Conservation (phyloP, 257 asterid genomes). For the Solanum pinnatisectum region DNA sequence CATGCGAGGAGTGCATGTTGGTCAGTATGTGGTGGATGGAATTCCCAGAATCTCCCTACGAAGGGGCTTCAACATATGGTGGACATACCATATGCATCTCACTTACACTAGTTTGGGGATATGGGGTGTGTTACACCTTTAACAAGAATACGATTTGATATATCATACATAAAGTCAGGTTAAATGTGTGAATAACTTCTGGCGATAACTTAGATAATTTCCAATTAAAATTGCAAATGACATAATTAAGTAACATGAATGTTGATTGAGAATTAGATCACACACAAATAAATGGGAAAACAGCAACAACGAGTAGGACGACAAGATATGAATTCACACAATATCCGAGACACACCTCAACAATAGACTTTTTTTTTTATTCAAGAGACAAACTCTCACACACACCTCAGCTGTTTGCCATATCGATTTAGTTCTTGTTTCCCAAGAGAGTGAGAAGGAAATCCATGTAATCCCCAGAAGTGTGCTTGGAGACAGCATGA, state of each 20-base stretch:
- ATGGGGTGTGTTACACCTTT: background rate
- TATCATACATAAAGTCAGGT: background rate
- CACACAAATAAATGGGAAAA: background rate
- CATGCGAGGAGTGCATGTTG: background rate
- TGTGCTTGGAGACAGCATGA: constrained; percentile 50
- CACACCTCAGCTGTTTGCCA: background rate
- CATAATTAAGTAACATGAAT: background rate
- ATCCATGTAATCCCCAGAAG: constrained; percentile 59
- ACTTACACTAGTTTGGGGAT: background rate
- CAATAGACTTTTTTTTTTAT: no score
- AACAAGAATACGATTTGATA: background rate
- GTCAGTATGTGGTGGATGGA: background rate
- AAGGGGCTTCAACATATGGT: background rate
- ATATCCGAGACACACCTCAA: background rate
- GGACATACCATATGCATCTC: background rate
- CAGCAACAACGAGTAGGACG: background rate
- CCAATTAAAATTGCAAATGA: background rate
- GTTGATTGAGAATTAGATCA: background rate
- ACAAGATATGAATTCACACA: background rate
- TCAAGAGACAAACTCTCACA: background rate
- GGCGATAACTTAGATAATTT: background rate
- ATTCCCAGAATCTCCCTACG: background rate
- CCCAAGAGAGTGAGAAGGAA: constrained; percentile 63
- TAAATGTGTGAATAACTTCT: background rate
- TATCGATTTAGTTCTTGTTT: constrained; percentile 4